Evolutionary conservation across 2,329 filamentous ascomycete species (phyloP).

Genomic region (Fusarium pseudonygamai): DNA sequence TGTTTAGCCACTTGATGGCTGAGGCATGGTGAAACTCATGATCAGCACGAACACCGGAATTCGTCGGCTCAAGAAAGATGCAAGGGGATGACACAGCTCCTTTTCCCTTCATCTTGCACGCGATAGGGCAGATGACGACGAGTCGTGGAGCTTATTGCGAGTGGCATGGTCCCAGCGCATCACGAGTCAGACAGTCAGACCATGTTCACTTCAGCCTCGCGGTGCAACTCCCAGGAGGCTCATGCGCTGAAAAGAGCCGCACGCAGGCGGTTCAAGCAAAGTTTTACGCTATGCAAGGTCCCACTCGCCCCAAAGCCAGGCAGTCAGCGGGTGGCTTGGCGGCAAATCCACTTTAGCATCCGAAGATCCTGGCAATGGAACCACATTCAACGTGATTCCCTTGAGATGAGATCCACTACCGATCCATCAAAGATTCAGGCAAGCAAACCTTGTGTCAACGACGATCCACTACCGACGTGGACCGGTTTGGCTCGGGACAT

Average conservation of each 20-base stretch:
- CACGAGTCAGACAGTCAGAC: conserved; percentile 26
- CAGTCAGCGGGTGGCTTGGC: conserved; percentile 32
- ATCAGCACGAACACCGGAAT: conserved; percentile 19
- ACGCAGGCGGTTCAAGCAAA: conserved; percentile 34
- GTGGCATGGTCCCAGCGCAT: conserved; percentile 18
- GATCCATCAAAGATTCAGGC: conserved; percentile 37
- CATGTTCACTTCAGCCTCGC: conserved; percentile 2
- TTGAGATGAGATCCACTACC: conserved; percentile 40
- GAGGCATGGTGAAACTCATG: conserved; percentile 14
- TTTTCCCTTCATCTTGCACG: neutral
- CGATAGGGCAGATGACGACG: conserved; percentile 9
- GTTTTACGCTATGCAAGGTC: conserved; percentile 28
- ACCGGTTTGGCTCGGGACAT: conserved; percentile 23
- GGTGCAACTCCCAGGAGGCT: neutral
- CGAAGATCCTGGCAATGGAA: conserved; percentile 14
- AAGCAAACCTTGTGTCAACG: conserved; percentile 45
- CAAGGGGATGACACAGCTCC: neutral
- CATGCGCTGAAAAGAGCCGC: conserved; percentile 28
- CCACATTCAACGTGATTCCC: conserved; percentile 31
- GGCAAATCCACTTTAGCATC: conserved; percentile 14
- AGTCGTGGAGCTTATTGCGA: conserved; percentile 24
- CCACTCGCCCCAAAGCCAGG: conserved; percentile 9
- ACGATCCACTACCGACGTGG: conserved; percentile 34
- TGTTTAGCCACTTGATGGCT: neutral
- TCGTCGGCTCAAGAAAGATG: conserved; percentile 20